These are phyloP conservation scores for Hondaea fermentalgiana DNA, from an alignment of 108 stramenopile genomes.

Conservation along the genomic window DNA sequence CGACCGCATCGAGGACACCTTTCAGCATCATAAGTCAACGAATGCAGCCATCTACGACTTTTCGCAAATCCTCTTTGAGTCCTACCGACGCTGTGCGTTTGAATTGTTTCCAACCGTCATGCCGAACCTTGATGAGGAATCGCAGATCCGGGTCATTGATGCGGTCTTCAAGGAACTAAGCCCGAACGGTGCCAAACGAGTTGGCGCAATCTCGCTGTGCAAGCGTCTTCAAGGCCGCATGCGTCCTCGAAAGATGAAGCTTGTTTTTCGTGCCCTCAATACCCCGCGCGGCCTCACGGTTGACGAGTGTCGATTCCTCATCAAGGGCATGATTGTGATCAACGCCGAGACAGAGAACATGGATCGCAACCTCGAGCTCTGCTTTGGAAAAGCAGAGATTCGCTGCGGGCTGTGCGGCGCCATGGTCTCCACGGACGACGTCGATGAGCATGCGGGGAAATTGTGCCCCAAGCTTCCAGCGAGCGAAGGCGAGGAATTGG, in stretches of 20 bases:
- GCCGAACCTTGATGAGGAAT: neutral
- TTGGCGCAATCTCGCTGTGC: neutral
- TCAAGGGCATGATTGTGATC: neutral
- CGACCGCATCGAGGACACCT: neutral
- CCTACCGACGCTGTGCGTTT: neutral
- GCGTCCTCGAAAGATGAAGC: neutral
- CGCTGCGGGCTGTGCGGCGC: neutral
- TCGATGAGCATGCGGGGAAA: neutral
- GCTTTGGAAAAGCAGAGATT: neutral
- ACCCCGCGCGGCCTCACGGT: neutral
- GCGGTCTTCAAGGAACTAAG: neutral
- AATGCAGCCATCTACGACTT: neutral
- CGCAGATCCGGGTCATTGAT: neutral
- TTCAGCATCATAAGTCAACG: neutral
- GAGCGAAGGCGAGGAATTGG: neutral
- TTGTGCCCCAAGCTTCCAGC: neutral
- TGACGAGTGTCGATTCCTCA: neutral
- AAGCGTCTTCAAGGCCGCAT: neutral
- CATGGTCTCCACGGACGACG: neutral
- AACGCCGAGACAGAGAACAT: neutral
- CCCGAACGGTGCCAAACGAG: neutral
- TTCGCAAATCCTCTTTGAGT: neutral
- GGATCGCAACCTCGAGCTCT: neutral
- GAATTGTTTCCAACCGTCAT: neutral
- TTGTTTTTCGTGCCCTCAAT: neutral